Evolutionary conservation across 176 grass and related monocot genomes (phyloP), one percentile per base, ranked within the genome.

Genomic region (Carex myosuroides): DNA sequence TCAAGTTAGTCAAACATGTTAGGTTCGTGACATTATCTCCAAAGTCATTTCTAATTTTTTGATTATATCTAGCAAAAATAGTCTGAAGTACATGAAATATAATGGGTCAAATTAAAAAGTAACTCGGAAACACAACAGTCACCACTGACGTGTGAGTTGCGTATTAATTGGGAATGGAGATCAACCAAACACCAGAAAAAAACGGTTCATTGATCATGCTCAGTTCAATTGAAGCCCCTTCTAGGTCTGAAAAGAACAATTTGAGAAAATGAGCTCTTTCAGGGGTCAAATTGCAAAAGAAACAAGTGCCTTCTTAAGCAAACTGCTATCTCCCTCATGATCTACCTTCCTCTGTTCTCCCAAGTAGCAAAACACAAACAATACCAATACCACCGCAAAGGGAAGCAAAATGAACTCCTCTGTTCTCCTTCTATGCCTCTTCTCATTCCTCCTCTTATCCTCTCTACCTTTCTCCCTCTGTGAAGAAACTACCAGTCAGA

Each of bases 261-360:
- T 30, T 30, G 73, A 78, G 18, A 60, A 80, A 8, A 80, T 61
- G 77, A 13, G 18, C 30, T 80, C 4, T 60, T 35, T 68, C 62
- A 54, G 54, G 81, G 81, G 37, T 30, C 32, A 68, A 69, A 66
- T 66, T 53, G 60, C 60, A 83, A 83, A 83, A 68, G 44, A 48
- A 52, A 46, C 60, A 50, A 52, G 13, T 54, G 60, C 37, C 48
- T 53, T 83, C 29, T 52, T 66, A 69, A 83, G 81, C 81, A 83
- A 44, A 83, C n/a, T 64, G 37, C 29, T 17, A 63, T 83, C 62
- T 55, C 13, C 29, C 14, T 69, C 81, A 68, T 83, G 81, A 82
- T 82, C 61, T 61, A 82, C 37, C 61, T 83, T 44, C 79, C 42
- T 33, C 81, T 50, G 14, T 17, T 44, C 14, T 44, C 63, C 69